phyloP scores from a whole-genome alignment of 2,329 filamentous ascomycete species.

The Hypoxylon sp. region DNA sequence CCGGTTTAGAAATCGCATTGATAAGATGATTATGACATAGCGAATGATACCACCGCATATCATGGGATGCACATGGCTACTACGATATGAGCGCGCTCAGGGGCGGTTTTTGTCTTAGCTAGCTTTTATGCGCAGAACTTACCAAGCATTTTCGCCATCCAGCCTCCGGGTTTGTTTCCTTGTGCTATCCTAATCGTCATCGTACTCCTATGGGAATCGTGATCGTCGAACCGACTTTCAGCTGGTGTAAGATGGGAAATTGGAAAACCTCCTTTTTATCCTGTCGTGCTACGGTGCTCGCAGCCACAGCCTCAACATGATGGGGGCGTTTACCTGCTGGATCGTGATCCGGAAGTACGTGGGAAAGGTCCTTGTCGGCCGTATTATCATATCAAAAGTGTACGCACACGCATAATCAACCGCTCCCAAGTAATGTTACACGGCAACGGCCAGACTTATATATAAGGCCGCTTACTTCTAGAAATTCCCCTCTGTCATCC shows the following conservation, averaged over 20 bases:
- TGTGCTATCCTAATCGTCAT: constrained; percentile 20
- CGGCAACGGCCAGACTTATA: constrained; percentile 5
- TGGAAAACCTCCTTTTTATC: background rate
- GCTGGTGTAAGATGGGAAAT: background rate
- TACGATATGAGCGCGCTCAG: background rate
- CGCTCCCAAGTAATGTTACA: constrained; percentile 28
- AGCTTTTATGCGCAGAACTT: constrained; percentile 16
- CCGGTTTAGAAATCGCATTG: constrained; percentile 13
- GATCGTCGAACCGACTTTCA: constrained; percentile 22
- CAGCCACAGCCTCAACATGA: background rate
- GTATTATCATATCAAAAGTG: constrained; percentile 25
- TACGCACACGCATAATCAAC: constrained; percentile 6
- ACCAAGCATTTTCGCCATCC: background rate
- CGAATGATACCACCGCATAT: constrained; percentile 39
- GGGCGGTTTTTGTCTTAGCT: constrained; percentile 1
- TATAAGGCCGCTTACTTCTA: background rate
- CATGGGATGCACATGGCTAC: constrained; percentile 8
- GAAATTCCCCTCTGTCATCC: background rate
- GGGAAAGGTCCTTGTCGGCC: background rate
- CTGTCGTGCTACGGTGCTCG: background rate
- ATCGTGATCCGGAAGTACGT: constrained; percentile 14
- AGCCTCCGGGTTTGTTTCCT: background rate
- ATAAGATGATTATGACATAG: constrained; percentile 28
- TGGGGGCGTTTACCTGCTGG: background rate
- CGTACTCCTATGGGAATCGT: constrained; percentile 13